Base-by-base conservation (phyloP, 1,284 basidiomycete species). In the Leucoagaricus sp. region DNA sequence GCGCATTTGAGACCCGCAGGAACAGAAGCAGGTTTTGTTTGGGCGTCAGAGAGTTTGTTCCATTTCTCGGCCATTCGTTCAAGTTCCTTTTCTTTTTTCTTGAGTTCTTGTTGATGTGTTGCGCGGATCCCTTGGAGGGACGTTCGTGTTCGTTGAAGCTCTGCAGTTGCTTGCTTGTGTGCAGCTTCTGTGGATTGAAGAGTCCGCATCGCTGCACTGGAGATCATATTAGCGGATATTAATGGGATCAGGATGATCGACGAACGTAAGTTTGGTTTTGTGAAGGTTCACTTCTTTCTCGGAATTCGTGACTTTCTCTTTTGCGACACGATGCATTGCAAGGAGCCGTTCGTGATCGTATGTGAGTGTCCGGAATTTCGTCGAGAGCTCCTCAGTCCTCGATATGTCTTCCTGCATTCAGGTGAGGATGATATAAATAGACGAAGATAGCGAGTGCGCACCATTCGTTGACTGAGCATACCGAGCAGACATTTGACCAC, bases 271-370 rank as follows among this genome's bases (percentile, higher is more conserved):
- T 58, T 85, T 83, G 15, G 89, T 85, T 65, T 91, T 91, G 66
- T 86, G 80, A 36, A 86, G 67, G 61, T 85, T 86, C 67, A 82
- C 81, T 67, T 94, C 93, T 21, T 86, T 77, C 71, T 93, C 86
- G 50, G 89, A 82, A 58, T 80, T 84, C 34, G 85, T 84, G n/a
- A 84, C 76, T 51, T 76, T 77, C 57, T 87, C 82, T 15, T 71
- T 81, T 47, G 80, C 80, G 19, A 74, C 72, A 52, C 74, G 78
- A 67, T 87, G 79, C 78, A 90, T 85, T 15, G 82, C 82, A 34
- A 73, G 71, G 45, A 94, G 75, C 1, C 93, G 82, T 64, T 95
- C 92, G 58, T 92, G 80, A 64, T 96, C 94, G 61, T 96, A 95
- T 8, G 84, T 81, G 2, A 94, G 72, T 0, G 90, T 93, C 15